Evolutionary conservation across 345 rosid genomes (phyloP).

Genomic region (Gossypium longicalyx): DNA sequence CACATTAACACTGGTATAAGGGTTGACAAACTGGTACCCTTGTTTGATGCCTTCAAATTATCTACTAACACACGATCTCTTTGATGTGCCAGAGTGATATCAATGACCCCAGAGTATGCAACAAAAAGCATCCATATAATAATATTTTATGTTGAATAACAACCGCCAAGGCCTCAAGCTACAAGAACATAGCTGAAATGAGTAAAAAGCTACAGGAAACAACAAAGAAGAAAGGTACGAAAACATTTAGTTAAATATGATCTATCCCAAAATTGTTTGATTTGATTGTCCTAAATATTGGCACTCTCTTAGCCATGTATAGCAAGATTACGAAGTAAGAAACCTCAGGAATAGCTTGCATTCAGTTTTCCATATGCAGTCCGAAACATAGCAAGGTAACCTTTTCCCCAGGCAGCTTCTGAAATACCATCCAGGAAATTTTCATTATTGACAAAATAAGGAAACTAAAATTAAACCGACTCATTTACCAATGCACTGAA

Average conservation of each 20-base stretch:
- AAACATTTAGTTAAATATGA: not conserved
- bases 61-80: conserved; percentile 24
- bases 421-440: not conserved
- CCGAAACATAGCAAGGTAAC: not conserved
- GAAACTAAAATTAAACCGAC: conserved; percentile 9
- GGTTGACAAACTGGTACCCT: conserved; percentile 19
- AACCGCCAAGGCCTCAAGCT: conserved; percentile 76
- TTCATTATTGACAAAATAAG: not conserved
- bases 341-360: not conserved
- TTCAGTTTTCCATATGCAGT: not conserved
- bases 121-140: conserved; percentile 82
- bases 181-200: conserved; percentile 27
- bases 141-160: conserved; percentile 65
- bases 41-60: conserved; percentile 13
- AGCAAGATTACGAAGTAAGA: not conserved
- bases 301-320: not conserved
- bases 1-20: conserved; percentile 18
- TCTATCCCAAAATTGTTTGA: conserved; percentile 4
- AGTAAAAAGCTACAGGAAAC: conserved; percentile 9
- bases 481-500: conserved; percentile 71
- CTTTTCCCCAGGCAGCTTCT: not conserved
- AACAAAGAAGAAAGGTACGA: not conserved
- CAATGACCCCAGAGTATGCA: conserved; percentile 70
- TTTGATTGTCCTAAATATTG: not conserved
- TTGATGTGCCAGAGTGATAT: conserved; percentile 40